These are phyloP conservation scores for Rhododendron simsii DNA, from an alignment of 148 eudicot species.

Conservation along the genomic window DNA sequence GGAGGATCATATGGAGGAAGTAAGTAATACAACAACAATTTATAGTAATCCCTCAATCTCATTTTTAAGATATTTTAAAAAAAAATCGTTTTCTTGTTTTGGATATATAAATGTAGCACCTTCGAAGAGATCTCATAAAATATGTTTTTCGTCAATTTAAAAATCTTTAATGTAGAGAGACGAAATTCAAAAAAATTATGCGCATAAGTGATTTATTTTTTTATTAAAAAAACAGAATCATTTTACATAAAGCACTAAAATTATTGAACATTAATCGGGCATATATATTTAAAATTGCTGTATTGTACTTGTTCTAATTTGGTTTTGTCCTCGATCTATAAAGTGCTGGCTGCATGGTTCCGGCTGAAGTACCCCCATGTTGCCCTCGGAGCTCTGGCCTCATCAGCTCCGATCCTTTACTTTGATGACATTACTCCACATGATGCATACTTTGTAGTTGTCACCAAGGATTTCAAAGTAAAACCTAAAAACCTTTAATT, in stretches of 20 bases:
- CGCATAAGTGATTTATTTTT: too few species aligned
- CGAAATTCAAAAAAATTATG: too few species aligned
- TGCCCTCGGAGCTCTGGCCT: constrained; percentile 52
- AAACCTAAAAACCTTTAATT: not conserved
- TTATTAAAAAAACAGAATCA: too few species aligned
- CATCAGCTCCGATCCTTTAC: constrained; percentile 52
- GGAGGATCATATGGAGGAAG: constrained; percentile 70
- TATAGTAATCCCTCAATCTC: not conserved
- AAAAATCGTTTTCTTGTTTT: too few species aligned
- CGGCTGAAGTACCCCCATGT: constrained; percentile 56
- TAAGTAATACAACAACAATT: not conserved
- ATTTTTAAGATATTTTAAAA: not conserved
- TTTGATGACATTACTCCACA: constrained; percentile 39
- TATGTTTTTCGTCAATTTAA: not conserved
- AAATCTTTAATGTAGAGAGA: not conserved
- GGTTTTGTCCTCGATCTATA: not conserved
- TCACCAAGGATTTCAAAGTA: constrained; percentile 42
- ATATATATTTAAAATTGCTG: not conserved
- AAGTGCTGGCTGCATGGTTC: constrained; percentile 58
- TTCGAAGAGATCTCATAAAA: too few species aligned
- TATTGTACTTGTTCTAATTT: too few species aligned
- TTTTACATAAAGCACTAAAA: not conserved
- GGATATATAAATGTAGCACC: too few species aligned
- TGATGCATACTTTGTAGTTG: constrained; percentile 24
- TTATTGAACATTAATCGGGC: too few species aligned